Conservation (phyloP, 768 basidiomycete genomes). For the Xerocomellus chrysenteron region DNA sequence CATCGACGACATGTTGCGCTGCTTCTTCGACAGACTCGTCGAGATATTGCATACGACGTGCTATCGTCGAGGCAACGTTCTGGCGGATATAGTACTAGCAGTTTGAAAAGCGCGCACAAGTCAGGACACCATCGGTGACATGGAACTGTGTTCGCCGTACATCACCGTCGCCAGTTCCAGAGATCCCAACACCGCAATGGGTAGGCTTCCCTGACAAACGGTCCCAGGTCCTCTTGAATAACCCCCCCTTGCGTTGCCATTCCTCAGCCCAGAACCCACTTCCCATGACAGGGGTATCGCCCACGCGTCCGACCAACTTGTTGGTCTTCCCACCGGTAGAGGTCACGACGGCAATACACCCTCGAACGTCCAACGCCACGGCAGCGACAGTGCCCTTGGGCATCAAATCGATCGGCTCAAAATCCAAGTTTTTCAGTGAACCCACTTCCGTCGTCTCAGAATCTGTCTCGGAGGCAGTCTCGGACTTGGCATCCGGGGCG, state of each 20-base stretch:
- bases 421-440: constrained; percentile 12
- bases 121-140: constrained; percentile 3
- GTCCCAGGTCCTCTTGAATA: constrained; percentile 39
- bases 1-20: constrained; percentile 52
- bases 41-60: constrained; percentile 61
- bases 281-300: constrained; percentile 79
- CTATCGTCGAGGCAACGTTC: constrained; percentile 64
- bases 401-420: constrained; percentile 48
- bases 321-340: constrained; percentile 85
- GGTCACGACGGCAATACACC: constrained; percentile 70
- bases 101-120: background rate
- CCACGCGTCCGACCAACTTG: constrained; percentile 79
- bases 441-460: constrained; percentile 19
- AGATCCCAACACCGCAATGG: constrained; percentile 62
- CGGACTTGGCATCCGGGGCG: constrained; percentile 14
- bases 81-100: constrained; percentile 74
- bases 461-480: constrained; percentile 10
- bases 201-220: constrained; percentile 35
- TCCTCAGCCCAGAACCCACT: constrained; percentile 84
- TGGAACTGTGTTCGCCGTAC: constrained; percentile 39
- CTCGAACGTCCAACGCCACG: constrained; percentile 71
- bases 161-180: constrained; percentile 84
- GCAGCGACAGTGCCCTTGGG: constrained; percentile 85
- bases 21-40: constrained; percentile 58
- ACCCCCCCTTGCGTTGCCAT: constrained; percentile 47